phyloP scores from a whole-genome alignment of 768 basidiomycete genomes.

The Lentinula raphanica region DNA sequence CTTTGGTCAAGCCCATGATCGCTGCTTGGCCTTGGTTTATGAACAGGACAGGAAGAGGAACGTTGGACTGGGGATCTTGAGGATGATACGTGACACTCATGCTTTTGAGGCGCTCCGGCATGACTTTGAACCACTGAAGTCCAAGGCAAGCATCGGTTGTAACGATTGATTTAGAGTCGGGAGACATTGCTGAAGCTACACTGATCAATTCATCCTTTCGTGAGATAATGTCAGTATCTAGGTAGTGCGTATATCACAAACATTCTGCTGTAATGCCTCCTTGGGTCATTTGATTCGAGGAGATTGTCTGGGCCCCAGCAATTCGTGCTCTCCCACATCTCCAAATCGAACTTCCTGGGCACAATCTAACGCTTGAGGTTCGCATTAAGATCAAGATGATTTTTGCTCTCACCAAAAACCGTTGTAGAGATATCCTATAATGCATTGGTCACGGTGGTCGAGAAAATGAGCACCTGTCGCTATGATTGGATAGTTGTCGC shows the following conservation, averaged over 20 bases:
- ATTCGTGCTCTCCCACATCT: neutral
- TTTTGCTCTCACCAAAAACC: neutral
- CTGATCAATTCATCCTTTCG: neutral
- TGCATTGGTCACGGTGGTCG: neutral
- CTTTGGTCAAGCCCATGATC: neutral
- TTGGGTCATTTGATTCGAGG: neutral
- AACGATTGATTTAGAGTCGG: neutral
- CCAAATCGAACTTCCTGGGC: neutral
- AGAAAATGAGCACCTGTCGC: neutral
- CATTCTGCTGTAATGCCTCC: neutral
- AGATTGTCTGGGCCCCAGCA: neutral
- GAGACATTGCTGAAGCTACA: neutral
- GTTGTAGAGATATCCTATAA: neutral
- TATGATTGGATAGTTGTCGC: neutral
- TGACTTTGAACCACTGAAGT: neutral
- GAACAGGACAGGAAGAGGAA: neutral
- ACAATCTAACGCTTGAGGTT: neutral
- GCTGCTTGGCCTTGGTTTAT: neutral
- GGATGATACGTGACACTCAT: neutral
- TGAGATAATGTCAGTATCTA: neutral
- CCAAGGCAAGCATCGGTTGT: neutral
- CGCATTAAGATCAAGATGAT: neutral
- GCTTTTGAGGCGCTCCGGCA: neutral
- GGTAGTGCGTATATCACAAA: neutral
- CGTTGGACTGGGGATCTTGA: neutral